Conservation (phyloP, 2,329 filamentous ascomycete species). For the Penicillium sp. region DNA sequence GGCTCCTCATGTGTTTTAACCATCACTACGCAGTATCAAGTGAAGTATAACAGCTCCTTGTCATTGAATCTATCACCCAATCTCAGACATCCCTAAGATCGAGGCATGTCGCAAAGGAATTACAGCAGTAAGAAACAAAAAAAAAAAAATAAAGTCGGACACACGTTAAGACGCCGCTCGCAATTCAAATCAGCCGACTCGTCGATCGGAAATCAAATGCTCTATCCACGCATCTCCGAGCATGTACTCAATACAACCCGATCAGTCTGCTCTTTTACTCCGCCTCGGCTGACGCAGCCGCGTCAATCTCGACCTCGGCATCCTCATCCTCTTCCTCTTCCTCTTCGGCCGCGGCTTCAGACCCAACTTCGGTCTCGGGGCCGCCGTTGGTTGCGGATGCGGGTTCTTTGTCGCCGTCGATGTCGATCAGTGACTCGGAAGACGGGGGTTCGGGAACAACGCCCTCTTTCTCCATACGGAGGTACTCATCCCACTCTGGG, state of each 20-base stretch:
- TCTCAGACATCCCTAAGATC: conserved; percentile 12
- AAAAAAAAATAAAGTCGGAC: conserved; percentile 15
- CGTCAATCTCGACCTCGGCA: conserved; percentile 12
- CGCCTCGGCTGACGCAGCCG: conserved; percentile 10
- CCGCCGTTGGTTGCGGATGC: conserved; percentile 34
- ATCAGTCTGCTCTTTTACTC: conserved; percentile 20
- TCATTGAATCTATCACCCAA: conserved; percentile 22
- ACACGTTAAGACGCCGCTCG: conserved; percentile 31
- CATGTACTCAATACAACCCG: conserved; percentile 16
- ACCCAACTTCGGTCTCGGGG: conserved; percentile 30
- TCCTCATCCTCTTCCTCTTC: conserved; percentile 10
- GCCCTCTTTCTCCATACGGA: conserved; percentile 75
- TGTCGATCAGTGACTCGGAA: conserved; percentile 43
- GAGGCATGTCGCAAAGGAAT: conserved; percentile 17
- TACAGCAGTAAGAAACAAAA: conserved; percentile 16
- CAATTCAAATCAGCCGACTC: conserved; percentile 22
- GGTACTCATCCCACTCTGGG: conserved; percentile 91
- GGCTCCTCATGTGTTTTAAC: too few relatives aligned
- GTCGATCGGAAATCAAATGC: conserved; percentile 20
- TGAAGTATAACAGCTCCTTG: conserved; percentile 8
- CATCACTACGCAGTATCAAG: neutral
- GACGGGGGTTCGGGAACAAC: conserved; percentile 43
- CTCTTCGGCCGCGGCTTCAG: conserved; percentile 15
- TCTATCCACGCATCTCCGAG: conserved; percentile 22
- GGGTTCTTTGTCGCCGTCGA: conserved; percentile 32